phyloP scores from a whole-genome alignment of 2,329 filamentous ascomycete species.

The Talaromyces piceae region DNA sequence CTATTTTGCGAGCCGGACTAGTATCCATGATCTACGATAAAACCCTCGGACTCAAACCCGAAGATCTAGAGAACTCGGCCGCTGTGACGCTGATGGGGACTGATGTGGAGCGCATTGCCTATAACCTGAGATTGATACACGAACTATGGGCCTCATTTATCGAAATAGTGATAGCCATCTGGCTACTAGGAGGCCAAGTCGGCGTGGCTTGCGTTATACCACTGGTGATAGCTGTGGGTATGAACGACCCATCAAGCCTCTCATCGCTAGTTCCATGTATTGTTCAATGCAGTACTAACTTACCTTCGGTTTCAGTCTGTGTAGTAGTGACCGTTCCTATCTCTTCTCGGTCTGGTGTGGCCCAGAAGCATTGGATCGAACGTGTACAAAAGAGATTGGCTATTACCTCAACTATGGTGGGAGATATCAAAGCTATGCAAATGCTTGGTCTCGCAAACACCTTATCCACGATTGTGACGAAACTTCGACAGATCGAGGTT shows the following conservation, averaged over 20 bases:
- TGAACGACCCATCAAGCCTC: not conserved
- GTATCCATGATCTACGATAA: conserved; percentile 46
- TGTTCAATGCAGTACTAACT: not conserved
- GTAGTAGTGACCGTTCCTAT: not conserved
- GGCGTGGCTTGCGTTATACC: conserved; percentile 13
- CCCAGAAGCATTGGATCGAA: conserved; percentile 4
- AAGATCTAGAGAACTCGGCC: conserved; percentile 23
- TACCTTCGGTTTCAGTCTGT: not conserved
- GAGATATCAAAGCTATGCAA: conserved; percentile 43
- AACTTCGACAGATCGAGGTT: conserved; percentile 33
- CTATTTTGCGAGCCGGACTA: conserved; percentile 36
- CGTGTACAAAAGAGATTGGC: conserved; percentile 1
- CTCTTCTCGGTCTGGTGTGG: not conserved
- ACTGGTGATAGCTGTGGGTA: conserved; percentile 35
- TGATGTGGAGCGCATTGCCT: conserved; percentile 38
- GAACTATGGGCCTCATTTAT: conserved; percentile 33
- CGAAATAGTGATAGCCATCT: not conserved
- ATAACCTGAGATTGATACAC: conserved; percentile 34
- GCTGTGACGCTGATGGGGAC: conserved; percentile 41
- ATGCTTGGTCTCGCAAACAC: conserved; percentile 41
- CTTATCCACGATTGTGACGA: conserved; percentile 30
- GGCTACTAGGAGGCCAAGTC: conserved; percentile 3
- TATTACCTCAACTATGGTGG: conserved; percentile 20
- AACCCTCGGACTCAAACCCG: conserved; percentile 23
- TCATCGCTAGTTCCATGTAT: not conserved